Evolutionary conservation across 176 grass and related monocot genomes (phyloP), one percentile per base, ranked within the genome.

Genomic region (Poa pratensis): DNA sequence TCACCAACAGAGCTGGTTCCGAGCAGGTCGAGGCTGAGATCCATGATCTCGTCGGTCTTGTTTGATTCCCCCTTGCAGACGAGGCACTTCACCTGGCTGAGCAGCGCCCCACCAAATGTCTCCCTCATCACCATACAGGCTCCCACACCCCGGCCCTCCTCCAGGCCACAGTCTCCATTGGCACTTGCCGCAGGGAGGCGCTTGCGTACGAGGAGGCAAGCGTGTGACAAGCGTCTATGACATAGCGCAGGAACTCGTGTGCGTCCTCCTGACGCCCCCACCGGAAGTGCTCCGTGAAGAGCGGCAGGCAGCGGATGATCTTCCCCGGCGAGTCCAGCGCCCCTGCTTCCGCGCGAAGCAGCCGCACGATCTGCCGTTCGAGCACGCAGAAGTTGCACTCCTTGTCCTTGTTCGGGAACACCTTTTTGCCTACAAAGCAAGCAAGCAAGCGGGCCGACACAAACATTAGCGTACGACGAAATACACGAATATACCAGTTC

Each of bases 1-100:
- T 99, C 97, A 32, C 84, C 91, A 73, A 96, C 83, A 39, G 97
- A 94, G 80, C 37, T 96, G 75, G 84, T 90, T 73, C 94, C 90
- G 15, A 48, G 91, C 14, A 99, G 72, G 80, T 99, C 97, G 1
- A 99, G 94, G 90, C 88, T 94, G 86, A 99, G 75, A 73, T 99
- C 97, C 97, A 99, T 99, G 82, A 96, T 99, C 76, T 96, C 94
- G 50, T 99, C 97, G 7, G 84, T 94, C 82, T 99, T 99, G 81
- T 99, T 96, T 0, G 97, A 99, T 72, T 96, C 93, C 81, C 90
- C 92, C 60, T 96, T 99, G 94, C 97, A 99, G 40, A 87, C 22
- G 7, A 96, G 87, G 85, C 97, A 99, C 72, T 99, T 99, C 76
- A 99, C 97, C 75, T 99, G 97, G 62, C 97, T 99, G 28, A 99